Evolutionary conservation across 2,329 filamentous ascomycete species (phyloP).

Genomic region (Thelonectria blattea): DNA sequence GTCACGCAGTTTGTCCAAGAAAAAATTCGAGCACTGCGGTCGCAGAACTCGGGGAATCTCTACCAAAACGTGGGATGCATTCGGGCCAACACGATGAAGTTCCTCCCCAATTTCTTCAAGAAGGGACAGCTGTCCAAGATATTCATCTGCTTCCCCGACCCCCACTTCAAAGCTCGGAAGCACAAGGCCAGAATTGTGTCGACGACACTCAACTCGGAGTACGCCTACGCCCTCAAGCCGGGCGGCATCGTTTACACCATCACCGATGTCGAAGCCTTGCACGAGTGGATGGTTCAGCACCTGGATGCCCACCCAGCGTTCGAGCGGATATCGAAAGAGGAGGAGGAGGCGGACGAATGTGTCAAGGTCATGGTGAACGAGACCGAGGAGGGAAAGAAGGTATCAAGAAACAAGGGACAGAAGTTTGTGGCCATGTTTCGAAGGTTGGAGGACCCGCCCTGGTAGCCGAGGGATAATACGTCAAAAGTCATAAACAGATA

Average conservation of each 20-base stretch:
- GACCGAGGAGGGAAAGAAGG: slow-evolving; percentile 98
- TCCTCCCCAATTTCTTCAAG: slow-evolving; percentile 95
- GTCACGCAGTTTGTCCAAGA: slow-evolving; percentile 92
- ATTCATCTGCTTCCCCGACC: slow-evolving; percentile 98
- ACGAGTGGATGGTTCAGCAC: slow-evolving; percentile 91
- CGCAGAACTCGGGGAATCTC: slow-evolving; percentile 60
- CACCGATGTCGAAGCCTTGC: slow-evolving; percentile 93
- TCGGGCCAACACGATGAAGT: slow-evolving; percentile 97
- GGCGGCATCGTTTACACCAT: slow-evolving; percentile 94
- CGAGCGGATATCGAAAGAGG: slow-evolving; percentile 72
- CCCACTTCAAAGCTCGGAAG: slow-evolving; percentile 96
- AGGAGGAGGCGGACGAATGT: slow-evolving; percentile 72
- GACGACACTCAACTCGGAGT: slow-evolving; percentile 86
- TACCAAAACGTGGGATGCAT: slow-evolving; percentile 92
- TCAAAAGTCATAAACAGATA: slow-evolving; percentile 1
- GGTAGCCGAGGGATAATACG: slow-evolving; percentile 55
- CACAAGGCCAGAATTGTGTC: slow-evolving; percentile 97
- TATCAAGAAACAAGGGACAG: slow-evolving; percentile 83
- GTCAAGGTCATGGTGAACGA: slow-evolving; percentile 78
- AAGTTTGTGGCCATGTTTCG: slow-evolving; percentile 93
- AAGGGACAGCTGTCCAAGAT: slow-evolving; percentile 84
- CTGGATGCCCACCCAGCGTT: slow-evolving; percentile 81
- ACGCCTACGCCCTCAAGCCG: slow-evolving; percentile 83
- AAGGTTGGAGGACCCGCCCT: slow-evolving; percentile 78
- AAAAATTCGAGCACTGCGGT: slow-evolving; percentile 80